These are phyloP conservation scores for Carpinus fangiana DNA, from an alignment of 306 rosid genomes.

Conservation along the genomic window DNA sequence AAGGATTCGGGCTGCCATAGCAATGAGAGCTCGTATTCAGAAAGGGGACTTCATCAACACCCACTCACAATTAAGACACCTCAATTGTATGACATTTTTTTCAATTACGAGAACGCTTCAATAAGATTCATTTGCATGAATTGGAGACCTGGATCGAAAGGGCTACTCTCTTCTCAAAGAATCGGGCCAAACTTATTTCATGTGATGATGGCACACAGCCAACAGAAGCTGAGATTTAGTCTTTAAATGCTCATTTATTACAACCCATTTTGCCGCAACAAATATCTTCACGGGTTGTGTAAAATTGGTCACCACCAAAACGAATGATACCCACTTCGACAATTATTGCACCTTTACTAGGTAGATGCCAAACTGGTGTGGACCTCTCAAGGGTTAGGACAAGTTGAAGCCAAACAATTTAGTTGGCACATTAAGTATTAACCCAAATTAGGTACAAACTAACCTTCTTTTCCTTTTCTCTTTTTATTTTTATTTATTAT, in stretches of 20 bases:
- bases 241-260: neutral
- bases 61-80: no score
- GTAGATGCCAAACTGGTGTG: neutral
- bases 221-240: neutral
- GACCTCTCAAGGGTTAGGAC: neutral
- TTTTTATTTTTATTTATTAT: no score
- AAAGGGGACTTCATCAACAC: no score
- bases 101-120: no score
- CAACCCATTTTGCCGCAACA: neutral
- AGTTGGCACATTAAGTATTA: no score
- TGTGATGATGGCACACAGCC: neutral
- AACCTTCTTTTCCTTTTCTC: no score
- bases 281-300: neutral
- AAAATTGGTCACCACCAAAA: neutral
- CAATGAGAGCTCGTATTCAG: no score
- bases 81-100: no score
- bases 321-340: neutral
- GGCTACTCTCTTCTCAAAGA: neutral
- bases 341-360: neutral
- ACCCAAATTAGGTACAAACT: no score
- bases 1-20: no score
- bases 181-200: neutral
- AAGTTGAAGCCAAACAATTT: no score
- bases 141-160: neutral
- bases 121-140: no score